phyloP scores from a whole-genome alignment of 495 filamentous ascomycete species.

The Neurospora pannonica region DNA sequence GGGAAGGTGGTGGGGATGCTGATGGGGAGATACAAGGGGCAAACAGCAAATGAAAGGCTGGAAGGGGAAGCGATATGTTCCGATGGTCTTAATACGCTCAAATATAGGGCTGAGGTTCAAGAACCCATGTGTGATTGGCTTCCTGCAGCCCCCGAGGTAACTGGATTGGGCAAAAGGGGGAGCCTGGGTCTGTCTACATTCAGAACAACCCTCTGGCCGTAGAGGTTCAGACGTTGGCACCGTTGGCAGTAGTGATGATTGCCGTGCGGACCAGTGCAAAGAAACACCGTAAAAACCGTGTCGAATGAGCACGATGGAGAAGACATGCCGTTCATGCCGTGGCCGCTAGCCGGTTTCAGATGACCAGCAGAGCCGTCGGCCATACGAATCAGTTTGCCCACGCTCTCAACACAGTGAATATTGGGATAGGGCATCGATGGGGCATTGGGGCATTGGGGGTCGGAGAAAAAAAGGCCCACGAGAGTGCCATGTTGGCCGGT shows the following conservation, averaged over 20 bases:
- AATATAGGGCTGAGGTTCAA: slow-evolving; percentile 10
- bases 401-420: neutral
- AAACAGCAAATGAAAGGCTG: slow-evolving; percentile 12
- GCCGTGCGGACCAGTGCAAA: neutral
- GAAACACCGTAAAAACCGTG: neutral
- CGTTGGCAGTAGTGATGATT: neutral
- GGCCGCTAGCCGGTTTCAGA: slow-evolving; percentile 11
- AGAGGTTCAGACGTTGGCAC: neutral
- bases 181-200: slow-evolving; percentile 7
- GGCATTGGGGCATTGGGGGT: neutral
- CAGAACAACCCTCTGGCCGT: slow-evolving; percentile 5
- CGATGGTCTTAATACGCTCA: slow-evolving; percentile 12
- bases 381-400: neutral
- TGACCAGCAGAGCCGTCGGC: neutral
- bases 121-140: slow-evolving; percentile 9
- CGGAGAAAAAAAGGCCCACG: neutral
- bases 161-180: slow-evolving; percentile 11
- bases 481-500: slow-evolving; percentile 1
- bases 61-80: neutral
- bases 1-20: neutral
- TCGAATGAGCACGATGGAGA: neutral
- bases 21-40: neutral
- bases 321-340: slow-evolving; percentile 11
- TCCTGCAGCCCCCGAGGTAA: neutral
- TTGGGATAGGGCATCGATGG: neutral